These are phyloP conservation scores for Fusarium sacchari DNA, from an alignment of 2,329 filamentous ascomycete genomes.

Conservation along the genomic window DNA sequence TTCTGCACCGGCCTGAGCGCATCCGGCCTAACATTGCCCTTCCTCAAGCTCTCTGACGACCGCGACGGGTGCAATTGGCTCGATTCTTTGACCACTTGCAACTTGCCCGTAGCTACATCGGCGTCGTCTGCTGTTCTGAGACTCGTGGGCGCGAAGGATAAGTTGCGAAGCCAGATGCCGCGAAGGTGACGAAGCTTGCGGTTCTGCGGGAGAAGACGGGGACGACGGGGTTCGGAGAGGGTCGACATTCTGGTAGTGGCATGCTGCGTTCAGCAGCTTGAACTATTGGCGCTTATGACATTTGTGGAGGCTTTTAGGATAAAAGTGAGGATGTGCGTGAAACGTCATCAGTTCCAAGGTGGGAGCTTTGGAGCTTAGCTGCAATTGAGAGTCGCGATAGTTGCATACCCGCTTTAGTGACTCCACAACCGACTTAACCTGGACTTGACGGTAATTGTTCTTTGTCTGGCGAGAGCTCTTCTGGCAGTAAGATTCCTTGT, in stretches of 20 bases:
- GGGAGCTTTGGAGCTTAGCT: slow-evolving; percentile 36
- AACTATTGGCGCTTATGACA: slow-evolving; percentile 25
- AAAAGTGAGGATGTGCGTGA: neutral
- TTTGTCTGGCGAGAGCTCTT: neutral
- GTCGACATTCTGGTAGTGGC: slow-evolving; percentile 46
- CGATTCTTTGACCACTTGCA: slow-evolving; percentile 60
- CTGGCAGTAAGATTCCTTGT: neutral
- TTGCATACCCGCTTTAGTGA: slow-evolving; percentile 42
- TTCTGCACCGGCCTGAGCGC: slow-evolving; percentile 47
- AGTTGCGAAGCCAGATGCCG: slow-evolving; percentile 86
- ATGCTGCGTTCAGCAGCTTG: slow-evolving; percentile 37
- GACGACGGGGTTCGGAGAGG: slow-evolving; percentile 54
- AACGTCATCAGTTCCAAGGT: slow-evolving; percentile 28
- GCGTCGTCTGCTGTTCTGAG: slow-evolving; percentile 82
- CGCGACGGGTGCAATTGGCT: slow-evolving; percentile 64
- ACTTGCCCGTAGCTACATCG: slow-evolving; percentile 76
- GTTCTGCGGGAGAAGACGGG: slow-evolving; percentile 75
- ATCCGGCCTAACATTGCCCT: slow-evolving; percentile 50
- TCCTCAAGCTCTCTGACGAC: slow-evolving; percentile 63
- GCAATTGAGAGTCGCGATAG: slow-evolving; percentile 40
- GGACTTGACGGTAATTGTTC: too few species aligned
- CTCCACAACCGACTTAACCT: neutral
- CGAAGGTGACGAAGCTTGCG: slow-evolving; percentile 88
- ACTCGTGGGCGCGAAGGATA: slow-evolving; percentile 71
- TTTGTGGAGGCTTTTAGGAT: slow-evolving; percentile 13